A percentile compares a stretch with the other conserved stretches of the same genome.
These are phyloP conservation scores for Lasiosphaeria miniovina DNA, from an alignment of 495 filamentous ascomycete genomes.

Conservation along the genomic window DNA sequence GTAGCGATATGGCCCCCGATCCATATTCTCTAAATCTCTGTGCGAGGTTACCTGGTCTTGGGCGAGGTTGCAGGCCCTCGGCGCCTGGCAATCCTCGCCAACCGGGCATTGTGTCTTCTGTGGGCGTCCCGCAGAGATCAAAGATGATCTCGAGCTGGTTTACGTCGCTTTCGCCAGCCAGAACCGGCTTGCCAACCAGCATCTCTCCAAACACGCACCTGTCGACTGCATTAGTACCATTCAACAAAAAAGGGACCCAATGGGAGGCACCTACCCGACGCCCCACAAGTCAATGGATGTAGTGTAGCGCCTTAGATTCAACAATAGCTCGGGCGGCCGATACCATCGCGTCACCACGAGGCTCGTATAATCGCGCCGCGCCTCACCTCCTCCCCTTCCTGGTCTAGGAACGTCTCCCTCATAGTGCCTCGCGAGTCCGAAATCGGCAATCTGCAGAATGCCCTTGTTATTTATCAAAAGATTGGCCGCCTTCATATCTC, in stretches of 20 bases:
- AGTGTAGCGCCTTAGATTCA: slow-evolving; percentile 84
- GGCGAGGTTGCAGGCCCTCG: slow-evolving; percentile 66
- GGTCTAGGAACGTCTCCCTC: slow-evolving; percentile 78
- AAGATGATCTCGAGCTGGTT: slow-evolving; percentile 93
- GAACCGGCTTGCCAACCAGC: slow-evolving; percentile 90
- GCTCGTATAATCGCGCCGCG: slow-evolving; percentile 85
- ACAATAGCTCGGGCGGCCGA: slow-evolving; percentile 85
- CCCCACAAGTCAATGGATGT: slow-evolving; percentile 98
- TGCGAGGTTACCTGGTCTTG: slow-evolving; percentile 62
- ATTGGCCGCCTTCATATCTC: slow-evolving; percentile 99
- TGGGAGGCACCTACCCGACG: slow-evolving; percentile 64
- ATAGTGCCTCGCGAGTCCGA: slow-evolving; percentile 90
- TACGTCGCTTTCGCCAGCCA: slow-evolving; percentile 81
- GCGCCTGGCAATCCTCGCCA: slow-evolving; percentile 79
- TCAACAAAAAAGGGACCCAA: background rate
- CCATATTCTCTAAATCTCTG: slow-evolving; percentile 68
- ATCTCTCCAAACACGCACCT: slow-evolving; percentile 98
- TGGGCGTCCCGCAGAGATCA: slow-evolving; percentile 87
- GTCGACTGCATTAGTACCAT: background rate
- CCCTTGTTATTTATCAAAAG: slow-evolving; percentile 93
- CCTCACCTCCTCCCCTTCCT: slow-evolving; percentile 80
- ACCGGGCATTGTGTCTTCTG: slow-evolving; percentile 88
- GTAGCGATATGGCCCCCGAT: slow-evolving; percentile 65
- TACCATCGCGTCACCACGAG: slow-evolving; percentile 98
- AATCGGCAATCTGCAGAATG: slow-evolving; percentile 95